Evolutionary conservation across 805 yeast genomes (phyloP).

Genomic region (Ogataea populi-albae): DNA sequence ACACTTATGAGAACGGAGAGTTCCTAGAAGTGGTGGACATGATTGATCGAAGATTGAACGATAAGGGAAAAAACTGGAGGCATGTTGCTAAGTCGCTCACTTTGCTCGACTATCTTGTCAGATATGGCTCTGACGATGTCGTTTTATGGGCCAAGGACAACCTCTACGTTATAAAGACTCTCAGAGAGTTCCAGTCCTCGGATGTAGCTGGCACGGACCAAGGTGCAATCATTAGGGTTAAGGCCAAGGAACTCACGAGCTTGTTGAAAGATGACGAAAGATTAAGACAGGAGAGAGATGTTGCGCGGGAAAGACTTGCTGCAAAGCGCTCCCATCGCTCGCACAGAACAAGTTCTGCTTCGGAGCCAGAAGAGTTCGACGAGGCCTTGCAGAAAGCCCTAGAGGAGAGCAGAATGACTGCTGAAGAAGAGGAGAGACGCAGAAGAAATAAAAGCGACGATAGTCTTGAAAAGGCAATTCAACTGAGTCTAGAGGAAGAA

Average conservation of each 20-base stretch:
- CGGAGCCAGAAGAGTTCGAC: conserved; percentile 51
- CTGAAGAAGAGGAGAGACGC: conserved; percentile 74
- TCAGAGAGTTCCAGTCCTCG: conserved; percentile 81
- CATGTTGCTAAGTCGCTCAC: conserved; percentile 91
- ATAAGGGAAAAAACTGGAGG: conserved; percentile 96
- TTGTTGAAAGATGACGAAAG: conserved; percentile 80
- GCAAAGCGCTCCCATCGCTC: conserved; percentile 35
- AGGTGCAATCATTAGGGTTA: conserved; percentile 83
- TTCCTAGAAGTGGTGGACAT: conserved; percentile 91
- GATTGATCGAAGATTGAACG: conserved; percentile 87
- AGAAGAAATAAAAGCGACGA: conserved; percentile 53
- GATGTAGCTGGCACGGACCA: conserved; percentile 82
- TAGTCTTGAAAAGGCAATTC: conserved; percentile 65
- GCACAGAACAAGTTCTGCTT: conserved; percentile 20
- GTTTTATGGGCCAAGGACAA: conserved; percentile 92
- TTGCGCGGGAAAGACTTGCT: conserved; percentile 28
- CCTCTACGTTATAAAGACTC: conserved; percentile 80
- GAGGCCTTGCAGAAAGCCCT: conserved; percentile 77
- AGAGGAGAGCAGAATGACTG: conserved; percentile 76
- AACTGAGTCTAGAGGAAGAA: conserved; percentile 74
- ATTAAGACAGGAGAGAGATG: conserved; percentile 63
- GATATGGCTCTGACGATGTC: conserved; percentile 83
- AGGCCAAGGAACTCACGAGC: conserved; percentile 85
- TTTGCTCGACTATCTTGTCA: conserved; percentile 81
- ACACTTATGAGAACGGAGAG: conserved; percentile 68